phyloP scores from a whole-genome alignment of 371 early-diverging fungal species.

The Zancudomyces culisetae region DNA sequence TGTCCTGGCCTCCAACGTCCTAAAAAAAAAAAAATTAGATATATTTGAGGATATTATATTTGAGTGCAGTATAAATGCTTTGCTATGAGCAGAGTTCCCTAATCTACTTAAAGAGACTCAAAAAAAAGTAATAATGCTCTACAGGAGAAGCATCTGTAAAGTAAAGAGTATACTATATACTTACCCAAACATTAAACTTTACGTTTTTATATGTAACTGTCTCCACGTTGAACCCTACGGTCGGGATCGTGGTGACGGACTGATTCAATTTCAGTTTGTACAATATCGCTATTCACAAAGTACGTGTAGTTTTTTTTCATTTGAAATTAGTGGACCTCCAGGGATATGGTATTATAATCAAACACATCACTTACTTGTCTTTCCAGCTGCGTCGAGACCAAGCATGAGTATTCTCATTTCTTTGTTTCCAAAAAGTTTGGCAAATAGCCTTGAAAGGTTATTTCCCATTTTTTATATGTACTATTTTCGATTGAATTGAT shows the following conservation, averaged over 20 bases:
- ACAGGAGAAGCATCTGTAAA: background rate
- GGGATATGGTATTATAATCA: no score
- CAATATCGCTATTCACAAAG: conserved; percentile 49
- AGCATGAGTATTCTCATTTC: conserved; percentile 85
- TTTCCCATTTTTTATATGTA: conserved; percentile 30
- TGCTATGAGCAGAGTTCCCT: no score
- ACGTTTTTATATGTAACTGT: conserved; percentile 77
- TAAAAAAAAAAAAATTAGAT: conserved; percentile 8
- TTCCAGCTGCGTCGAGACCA: conserved; percentile 90
- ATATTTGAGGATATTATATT: no score
- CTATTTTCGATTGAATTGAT: background rate
- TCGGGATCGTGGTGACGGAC: conserved; percentile 73
- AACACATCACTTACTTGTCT: conserved; percentile 51
- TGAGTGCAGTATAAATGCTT: no score
- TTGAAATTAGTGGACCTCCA: no score
- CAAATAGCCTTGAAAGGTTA: conserved; percentile 39
- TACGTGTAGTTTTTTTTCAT: no score
- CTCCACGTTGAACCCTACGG: conserved; percentile 77
- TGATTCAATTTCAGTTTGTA: conserved; percentile 74
- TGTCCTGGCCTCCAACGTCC: conserved; percentile 85
- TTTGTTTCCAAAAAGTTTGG: conserved; percentile 47
- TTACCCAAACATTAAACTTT: conserved; percentile 72
- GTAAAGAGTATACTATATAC: conserved; percentile 5
- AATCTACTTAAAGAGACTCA: no score
- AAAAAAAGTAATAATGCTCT: no score